A percentile compares a stretch with the other conserved stretches of the same genome.
Conservation (phyloP, 768 basidiomycete species). For the Suillus weaverae region DNA sequence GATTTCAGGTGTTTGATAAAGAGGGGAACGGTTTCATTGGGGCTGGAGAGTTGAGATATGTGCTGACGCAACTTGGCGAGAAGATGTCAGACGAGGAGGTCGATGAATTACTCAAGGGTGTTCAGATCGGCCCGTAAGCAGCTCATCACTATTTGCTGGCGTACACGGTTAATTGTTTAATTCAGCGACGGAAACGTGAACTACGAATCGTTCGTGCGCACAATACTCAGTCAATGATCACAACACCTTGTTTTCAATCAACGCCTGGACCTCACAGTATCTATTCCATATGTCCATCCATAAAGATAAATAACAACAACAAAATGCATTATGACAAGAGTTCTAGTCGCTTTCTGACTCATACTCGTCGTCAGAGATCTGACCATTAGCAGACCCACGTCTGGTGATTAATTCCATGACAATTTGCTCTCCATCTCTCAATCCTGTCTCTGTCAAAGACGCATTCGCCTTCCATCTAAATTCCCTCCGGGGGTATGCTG, state of each 20-base stretch:
- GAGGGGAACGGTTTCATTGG: slow-evolving; percentile 75
- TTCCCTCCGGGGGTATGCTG: slow-evolving; percentile 69
- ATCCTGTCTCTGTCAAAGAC: slow-evolving; percentile 44
- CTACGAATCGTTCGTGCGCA: slow-evolving; percentile 95
- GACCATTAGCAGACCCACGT: slow-evolving; percentile 16
- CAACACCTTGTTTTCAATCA: neutral
- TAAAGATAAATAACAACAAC: slow-evolving; percentile 2
- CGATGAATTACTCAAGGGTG: slow-evolving; percentile 95
- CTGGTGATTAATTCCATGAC: slow-evolving; percentile 51
- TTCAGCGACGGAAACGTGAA: slow-evolving; percentile 93
- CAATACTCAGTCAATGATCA: slow-evolving; percentile 81
- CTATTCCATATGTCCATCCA: neutral
- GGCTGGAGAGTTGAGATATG: slow-evolving; percentile 68
- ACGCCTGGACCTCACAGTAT: neutral
- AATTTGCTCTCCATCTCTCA: slow-evolving; percentile 63
- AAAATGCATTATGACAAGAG: neutral
- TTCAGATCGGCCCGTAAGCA: slow-evolving; percentile 82
- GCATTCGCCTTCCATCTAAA: slow-evolving; percentile 48
- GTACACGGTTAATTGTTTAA: neutral
- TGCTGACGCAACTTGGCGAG: slow-evolving; percentile 94
- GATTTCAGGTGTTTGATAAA: slow-evolving; percentile 97
- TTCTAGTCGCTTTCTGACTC: slow-evolving; percentile 48
- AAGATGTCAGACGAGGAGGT: slow-evolving; percentile 99
- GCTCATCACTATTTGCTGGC: neutral
- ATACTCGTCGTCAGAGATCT: slow-evolving; percentile 53